Percentiles rank a stretch among this genome's conserved stretches.
These are phyloP conservation scores for Boletellus ananiceps DNA, from an alignment of 768 basidiomycete species.

Conservation along the genomic window DNA sequence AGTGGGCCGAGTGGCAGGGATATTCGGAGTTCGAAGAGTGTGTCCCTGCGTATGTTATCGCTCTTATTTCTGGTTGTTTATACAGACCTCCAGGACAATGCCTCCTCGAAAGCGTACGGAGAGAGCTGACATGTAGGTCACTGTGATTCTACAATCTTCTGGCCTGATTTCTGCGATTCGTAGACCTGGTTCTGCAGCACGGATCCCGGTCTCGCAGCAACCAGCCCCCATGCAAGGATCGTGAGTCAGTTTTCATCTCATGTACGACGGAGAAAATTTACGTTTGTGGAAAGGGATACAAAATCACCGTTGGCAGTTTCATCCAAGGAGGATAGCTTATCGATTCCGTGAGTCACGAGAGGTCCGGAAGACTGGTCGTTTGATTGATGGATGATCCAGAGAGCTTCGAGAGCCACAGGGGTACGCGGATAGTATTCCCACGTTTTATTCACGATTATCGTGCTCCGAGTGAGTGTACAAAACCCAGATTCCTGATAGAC, in stretches of 20 bases:
- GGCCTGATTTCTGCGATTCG: neutral
- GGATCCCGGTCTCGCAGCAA: neutral
- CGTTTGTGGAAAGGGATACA: neutral
- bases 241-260: neutral
- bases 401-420: neutral
- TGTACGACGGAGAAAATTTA: too few species aligned
- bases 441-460: neutral
- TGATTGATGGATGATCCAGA: neutral
- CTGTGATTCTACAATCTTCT: too few species aligned
- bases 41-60: too few species aligned
- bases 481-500: neutral
- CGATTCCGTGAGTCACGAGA: neutral
- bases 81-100: neutral
- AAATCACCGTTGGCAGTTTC: neutral
- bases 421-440: neutral
- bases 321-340: neutral
- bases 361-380: too few species aligned
- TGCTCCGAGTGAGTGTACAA: constrained; percentile 1
- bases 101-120: neutral
- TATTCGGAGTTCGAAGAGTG: too few species aligned
- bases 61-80: too few species aligned
- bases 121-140: neutral
- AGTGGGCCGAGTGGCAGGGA: too few species aligned
- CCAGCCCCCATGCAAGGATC: neutral
- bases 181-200: neutral